These are phyloP conservation scores for Ophiostoma tasmaniense DNA, from an alignment of 2,329 filamentous ascomycete genomes.

Conservation along the genomic window DNA sequence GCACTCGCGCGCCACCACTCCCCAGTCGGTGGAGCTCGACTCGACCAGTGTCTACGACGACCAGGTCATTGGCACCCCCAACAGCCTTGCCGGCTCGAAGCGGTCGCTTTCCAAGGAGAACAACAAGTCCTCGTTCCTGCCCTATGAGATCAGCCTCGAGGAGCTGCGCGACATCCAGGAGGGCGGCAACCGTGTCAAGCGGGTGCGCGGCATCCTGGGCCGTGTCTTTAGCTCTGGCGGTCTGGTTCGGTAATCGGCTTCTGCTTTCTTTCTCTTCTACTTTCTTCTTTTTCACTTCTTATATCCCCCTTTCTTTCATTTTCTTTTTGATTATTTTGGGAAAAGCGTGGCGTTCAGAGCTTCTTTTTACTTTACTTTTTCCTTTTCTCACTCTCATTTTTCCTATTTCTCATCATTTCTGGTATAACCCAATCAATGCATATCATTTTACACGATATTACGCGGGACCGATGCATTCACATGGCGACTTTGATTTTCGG, in stretches of 20 bases:
- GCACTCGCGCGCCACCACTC: slow-evolving; percentile 42
- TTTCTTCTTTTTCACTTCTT: slow-evolving; percentile 7
- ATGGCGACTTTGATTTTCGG: neutral
- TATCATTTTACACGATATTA: slow-evolving; percentile 2
- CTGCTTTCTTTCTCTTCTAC: neutral
- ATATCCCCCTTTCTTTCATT: slow-evolving; percentile 7
- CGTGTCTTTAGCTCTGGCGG: slow-evolving; percentile 41
- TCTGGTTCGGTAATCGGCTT: slow-evolving; percentile 29
- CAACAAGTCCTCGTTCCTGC: slow-evolving; percentile 30
- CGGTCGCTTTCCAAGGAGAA: slow-evolving; percentile 11
- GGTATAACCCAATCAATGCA: neutral
- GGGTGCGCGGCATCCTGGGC: slow-evolving; percentile 44
- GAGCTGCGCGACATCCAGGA: slow-evolving; percentile 44
- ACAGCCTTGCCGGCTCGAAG: slow-evolving; percentile 19
- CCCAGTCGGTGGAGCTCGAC: slow-evolving; percentile 34
- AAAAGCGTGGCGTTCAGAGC: slow-evolving; percentile 18
- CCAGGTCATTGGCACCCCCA: slow-evolving; percentile 28
- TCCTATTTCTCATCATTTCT: neutral
- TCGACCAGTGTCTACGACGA: slow-evolving; percentile 37
- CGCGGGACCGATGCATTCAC: neutral
- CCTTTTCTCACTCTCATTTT: neutral
- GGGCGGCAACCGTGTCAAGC: slow-evolving; percentile 38
- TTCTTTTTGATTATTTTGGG: slow-evolving; percentile 11
- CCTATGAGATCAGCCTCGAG: slow-evolving; percentile 48
- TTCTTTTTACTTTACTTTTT: neutral